These are phyloP conservation scores for Luzula sylvatica DNA, from an alignment of 176 grass and related monocot genomes.

Conservation along the genomic window DNA sequence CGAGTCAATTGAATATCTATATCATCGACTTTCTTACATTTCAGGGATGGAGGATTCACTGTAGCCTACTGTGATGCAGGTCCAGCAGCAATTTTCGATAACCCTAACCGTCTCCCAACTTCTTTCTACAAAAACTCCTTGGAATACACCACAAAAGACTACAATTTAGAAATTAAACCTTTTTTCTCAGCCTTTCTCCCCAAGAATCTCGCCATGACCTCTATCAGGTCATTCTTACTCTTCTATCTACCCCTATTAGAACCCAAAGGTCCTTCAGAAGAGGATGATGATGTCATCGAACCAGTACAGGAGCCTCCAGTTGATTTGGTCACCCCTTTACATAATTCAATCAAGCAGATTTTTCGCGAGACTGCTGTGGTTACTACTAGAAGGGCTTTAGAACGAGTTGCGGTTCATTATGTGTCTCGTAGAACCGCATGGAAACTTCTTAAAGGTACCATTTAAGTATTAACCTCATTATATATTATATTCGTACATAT, in stretches of 20 bases:
- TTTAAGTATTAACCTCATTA: not conserved
- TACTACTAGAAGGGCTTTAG: conserved; percentile 73
- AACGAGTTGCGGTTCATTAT: conserved; percentile 63
- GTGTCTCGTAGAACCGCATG: conserved; percentile 94
- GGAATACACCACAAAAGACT: conserved; percentile 48
- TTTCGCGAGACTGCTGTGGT: conserved; percentile 74
- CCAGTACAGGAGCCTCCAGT: conserved; percentile 29
- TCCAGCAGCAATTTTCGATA: conserved; percentile 31
- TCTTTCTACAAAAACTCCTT: conserved; percentile 19
- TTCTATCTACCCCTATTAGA: conserved; percentile 97
- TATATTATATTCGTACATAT: not conserved
- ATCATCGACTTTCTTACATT: conserved; percentile 9
- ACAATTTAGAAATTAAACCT: conserved; percentile 66
- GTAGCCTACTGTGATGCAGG: conserved; percentile 81
- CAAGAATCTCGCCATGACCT: conserved; percentile 66
- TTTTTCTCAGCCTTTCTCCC: conserved; percentile 63
- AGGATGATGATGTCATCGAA: conserved; percentile 46
- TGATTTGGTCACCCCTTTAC: conserved; percentile 77
- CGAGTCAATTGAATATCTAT: too few species aligned
- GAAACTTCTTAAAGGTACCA: conserved; percentile 93
- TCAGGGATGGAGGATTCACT: conserved; percentile 48
- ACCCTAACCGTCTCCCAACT: not conserved
- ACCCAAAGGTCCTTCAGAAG: conserved; percentile 35
- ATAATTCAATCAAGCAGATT: conserved; percentile 86
- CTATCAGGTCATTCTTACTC: conserved; percentile 78